Base-by-base conservation (phyloP, 495 filamentous ascomycete genomes). In the Hypoxylon perforatum region DNA sequence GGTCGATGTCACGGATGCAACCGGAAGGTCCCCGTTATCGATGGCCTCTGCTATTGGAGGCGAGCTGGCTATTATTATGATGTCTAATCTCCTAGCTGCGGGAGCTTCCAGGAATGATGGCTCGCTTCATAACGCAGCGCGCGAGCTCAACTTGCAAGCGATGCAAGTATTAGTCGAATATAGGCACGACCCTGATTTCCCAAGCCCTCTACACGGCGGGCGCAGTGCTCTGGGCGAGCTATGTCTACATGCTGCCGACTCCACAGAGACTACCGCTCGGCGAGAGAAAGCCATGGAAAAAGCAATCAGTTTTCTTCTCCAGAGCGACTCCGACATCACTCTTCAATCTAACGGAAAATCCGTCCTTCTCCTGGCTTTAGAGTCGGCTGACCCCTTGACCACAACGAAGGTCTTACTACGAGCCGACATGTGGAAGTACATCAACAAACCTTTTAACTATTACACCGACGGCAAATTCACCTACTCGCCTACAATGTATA, bases 181-280 rank as follows among this genome's bases (percentile, higher is more conserved):
- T 66, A 76, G 73, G 14, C 81, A 84, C 58, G 79, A 84, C 14
- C 70, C 75, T 8, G 81, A 84, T 65, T 84, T 83, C 22, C 81
- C 81, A 0, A 84, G 81, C 54, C 65, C 78, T 1, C 61, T 82
- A 4, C 81, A 84, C 46, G 75, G 69, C 47, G 81, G 81, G 6
- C 79, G 81, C 18, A 82, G 74, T 39, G 81, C 80, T 0, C 77
- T 84, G 8, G 81, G 78, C 4, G 81, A 84, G 66, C 66, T 84
- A 10, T 83, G 80, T 23, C 64, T 84, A 18, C 79, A 81, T 36
- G 79, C 77, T 1, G 72, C 79, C 6, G 73, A 80, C 41, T 69
- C 69, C 0, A 70, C 75, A 3, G 71, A 78, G 17, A 63, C 81
- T 6, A 77, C 76, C 0, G 51, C 75, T 2, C 69, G 71, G 10